Evolutionary conservation across 495 filamentous ascomycete species (phyloP).

Genomic region (Penicillium cataractarum): DNA sequence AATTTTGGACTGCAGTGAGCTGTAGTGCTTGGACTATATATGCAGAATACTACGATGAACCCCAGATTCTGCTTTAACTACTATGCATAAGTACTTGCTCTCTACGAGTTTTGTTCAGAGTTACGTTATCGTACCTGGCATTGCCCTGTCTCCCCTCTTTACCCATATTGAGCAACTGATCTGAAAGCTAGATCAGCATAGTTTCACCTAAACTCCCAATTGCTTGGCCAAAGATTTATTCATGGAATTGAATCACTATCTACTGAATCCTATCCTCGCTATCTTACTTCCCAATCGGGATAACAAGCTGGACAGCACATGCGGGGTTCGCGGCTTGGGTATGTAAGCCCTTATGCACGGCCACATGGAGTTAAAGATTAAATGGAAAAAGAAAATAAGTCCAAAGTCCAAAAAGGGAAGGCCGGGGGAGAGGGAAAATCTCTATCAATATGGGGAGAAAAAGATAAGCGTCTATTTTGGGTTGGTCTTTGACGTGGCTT

Average conservation of each 20-base stretch:
- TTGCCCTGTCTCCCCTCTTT: not conserved
- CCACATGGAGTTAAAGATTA: not conserved
- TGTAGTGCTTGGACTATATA: not conserved
- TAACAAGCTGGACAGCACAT: not conserved
- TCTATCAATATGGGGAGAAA: not conserved
- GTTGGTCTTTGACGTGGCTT: constrained; percentile 8
- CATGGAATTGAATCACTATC: not conserved
- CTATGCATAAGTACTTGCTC: not conserved
- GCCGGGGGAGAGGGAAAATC: constrained; percentile 21
- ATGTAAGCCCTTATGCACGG: not conserved
- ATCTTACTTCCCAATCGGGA: constrained; percentile 21
- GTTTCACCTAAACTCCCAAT: not conserved
- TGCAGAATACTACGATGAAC: not conserved
- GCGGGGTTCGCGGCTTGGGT: constrained; percentile 2
- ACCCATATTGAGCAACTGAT: not conserved
- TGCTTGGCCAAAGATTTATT: not conserved
- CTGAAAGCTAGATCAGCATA: not conserved
- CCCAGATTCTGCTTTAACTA: not conserved
- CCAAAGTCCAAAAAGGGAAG: constrained; percentile 34
- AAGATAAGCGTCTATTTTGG: not conserved
- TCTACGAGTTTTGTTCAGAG: not conserved
- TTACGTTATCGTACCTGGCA: not conserved
- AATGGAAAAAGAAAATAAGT: not conserved
- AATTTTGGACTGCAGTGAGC: not conserved
- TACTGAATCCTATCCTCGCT: constrained; percentile 8